Percentiles rank a stretch among this genome's conserved stretches.
Evolutionary conservation across 2,329 filamentous ascomycete species (phyloP).

Genomic region (Penicillium sp.): DNA sequence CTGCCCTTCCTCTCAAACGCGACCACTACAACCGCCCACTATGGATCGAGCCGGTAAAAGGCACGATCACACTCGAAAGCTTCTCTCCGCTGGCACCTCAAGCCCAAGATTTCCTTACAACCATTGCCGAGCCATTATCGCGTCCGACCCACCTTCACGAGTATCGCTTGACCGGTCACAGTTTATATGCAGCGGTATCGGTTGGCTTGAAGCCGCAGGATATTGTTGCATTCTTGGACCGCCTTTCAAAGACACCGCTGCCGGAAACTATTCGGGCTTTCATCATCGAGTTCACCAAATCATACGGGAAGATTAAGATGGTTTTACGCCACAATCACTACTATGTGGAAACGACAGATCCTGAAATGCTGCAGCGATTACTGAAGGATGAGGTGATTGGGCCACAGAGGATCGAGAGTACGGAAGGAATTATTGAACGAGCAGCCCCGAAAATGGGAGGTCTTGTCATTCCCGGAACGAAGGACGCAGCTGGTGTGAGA

Average conservation of each 20-base stretch:
- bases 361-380: constrained; percentile 82
- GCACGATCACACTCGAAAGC: constrained; percentile 89
- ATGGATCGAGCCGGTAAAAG: constrained; percentile 88
- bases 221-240: constrained; percentile 86
- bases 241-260: constrained; percentile 85
- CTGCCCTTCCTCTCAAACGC: constrained; percentile 78
- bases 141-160: constrained; percentile 91
- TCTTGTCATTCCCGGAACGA: constrained; percentile 91
- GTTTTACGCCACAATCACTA: constrained; percentile 94
- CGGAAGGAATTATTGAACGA: constrained; percentile 74
- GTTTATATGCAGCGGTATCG: constrained; percentile 91
- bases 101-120: constrained; percentile 93
- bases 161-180: constrained; percentile 88
- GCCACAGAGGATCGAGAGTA: constrained; percentile 73
- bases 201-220: constrained; percentile 88
- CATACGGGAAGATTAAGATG: constrained; percentile 93
- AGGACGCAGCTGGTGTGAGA: constrained; percentile 84
- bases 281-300: constrained; percentile 80
- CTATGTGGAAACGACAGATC: constrained; percentile 89
- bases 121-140: constrained; percentile 90
- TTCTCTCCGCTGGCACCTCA: constrained; percentile 86
- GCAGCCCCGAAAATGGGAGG: constrained; percentile 84
- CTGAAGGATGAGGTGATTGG: constrained; percentile 83
- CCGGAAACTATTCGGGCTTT: constrained; percentile 80
- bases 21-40: constrained; percentile 89